A percentile compares a stretch with the other conserved stretches of the same genome.
phyloP scores from a whole-genome alignment of 1,139 yeast species.

The Suhomyces panamericanus region DNA sequence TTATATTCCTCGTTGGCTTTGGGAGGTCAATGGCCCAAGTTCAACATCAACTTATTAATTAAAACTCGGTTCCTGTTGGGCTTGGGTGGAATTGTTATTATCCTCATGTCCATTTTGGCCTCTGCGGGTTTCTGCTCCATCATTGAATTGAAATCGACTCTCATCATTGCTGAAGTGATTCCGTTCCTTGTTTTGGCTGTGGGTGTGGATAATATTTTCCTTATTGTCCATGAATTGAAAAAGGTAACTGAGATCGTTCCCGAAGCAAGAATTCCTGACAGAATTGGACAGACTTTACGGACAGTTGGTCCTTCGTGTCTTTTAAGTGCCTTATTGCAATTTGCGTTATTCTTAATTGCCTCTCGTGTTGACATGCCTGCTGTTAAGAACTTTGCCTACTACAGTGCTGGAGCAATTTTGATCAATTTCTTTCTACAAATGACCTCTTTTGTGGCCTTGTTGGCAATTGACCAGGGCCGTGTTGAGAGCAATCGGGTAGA shows the following conservation, averaged over 20 bases:
- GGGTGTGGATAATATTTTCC: conserved; percentile 91
- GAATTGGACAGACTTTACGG: conserved; percentile 64
- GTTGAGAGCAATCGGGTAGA: conserved; percentile 61
- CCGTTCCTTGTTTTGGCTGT: conserved; percentile 93
- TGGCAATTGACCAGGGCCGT: conserved; percentile 67
- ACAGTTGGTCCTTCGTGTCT: conserved; percentile 86
- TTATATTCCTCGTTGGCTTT: conserved; percentile 82
- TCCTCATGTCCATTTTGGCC: conserved; percentile 72
- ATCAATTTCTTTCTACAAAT: conserved; percentile 77
- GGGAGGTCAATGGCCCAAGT: conserved; percentile 52
- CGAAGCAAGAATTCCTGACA: conserved; percentile 45
- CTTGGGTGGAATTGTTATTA: conserved; percentile 76
- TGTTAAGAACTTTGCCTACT: conserved; percentile 86
- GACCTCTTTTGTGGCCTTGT: conserved; percentile 74
- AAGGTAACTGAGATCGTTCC: conserved; percentile 46
- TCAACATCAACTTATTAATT: conserved; percentile 37
- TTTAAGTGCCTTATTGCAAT: conserved; percentile 73
- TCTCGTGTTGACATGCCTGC: conserved; percentile 92
- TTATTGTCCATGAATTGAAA: conserved; percentile 77
- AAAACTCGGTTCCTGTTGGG: conserved; percentile 76
- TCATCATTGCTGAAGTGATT: conserved; percentile 93
- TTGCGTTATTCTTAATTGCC: conserved; percentile 76
- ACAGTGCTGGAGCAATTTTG: conserved; percentile 83
- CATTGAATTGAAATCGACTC: conserved; percentile 77
- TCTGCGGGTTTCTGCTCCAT: conserved; percentile 81